Conservation (phyloP, 140 eudicot species). For the Cichorium intybus region DNA sequence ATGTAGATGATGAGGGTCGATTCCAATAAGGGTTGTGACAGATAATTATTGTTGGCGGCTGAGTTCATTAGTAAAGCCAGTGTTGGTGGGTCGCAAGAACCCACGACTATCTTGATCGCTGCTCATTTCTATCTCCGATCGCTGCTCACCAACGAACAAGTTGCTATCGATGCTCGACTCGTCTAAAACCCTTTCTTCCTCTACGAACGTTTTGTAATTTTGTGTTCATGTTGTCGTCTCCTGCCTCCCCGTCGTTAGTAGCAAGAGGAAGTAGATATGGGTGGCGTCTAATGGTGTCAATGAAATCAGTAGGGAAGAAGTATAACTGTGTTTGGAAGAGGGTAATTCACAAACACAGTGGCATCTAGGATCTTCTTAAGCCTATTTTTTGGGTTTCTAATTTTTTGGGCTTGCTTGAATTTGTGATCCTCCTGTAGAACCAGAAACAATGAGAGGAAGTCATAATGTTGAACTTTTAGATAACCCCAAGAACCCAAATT, state of each 20-base stretch:
- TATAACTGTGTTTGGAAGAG: no score
- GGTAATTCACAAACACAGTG: no score
- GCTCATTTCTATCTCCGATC: slow-evolving; percentile 18
- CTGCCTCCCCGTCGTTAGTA: no score
- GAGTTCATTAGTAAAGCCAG: background rate
- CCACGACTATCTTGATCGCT: slow-evolving; percentile 20
- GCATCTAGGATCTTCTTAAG: slow-evolving; percentile 85
- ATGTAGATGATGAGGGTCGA: background rate
- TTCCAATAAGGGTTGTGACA: no score
- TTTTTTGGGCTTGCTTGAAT: slow-evolving; percentile 87
- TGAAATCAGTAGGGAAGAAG: no score
- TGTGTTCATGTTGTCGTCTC: no score
- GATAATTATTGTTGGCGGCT: slow-evolving; percentile 15
- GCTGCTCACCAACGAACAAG: no score
- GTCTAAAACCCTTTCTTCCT: no score
- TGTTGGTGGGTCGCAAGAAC: slow-evolving; percentile 20
- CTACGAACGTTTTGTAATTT: no score
- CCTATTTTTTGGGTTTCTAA: slow-evolving; percentile 82
- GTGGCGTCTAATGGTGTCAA: no score
- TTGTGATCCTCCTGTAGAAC: slow-evolving; percentile 75
- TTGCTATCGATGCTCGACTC: no score
- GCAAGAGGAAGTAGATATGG: no score
- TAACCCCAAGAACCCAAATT: slow-evolving; percentile 3
- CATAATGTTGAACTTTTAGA: background rate
- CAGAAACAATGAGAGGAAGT: background rate